Conservation (phyloP, 176 grass and related monocot genomes). For the Themeda triandra region DNA sequence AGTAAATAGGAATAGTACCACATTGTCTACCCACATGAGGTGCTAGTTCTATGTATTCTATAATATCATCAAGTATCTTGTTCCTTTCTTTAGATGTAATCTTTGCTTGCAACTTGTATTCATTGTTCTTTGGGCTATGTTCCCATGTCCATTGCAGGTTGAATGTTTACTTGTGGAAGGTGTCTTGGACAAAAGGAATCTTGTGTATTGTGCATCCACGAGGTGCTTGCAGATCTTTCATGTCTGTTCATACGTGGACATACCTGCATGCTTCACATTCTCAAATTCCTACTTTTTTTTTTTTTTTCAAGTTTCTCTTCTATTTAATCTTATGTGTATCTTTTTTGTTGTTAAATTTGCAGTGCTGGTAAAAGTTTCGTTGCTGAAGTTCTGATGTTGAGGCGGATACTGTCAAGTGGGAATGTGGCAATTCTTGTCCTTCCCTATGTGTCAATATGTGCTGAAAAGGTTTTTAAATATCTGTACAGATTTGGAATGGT, state of each 20-base stretch:
- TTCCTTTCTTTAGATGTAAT: neutral
- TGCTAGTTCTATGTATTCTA: too few relatives aligned
- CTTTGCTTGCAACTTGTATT: neutral
- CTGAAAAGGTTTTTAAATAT: slow-evolving; percentile 73
- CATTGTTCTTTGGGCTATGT: slow-evolving; percentile 4
- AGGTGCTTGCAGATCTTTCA: slow-evolving; percentile 47
- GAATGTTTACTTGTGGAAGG: slow-evolving; percentile 88
- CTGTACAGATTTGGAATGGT: slow-evolving; percentile 17
- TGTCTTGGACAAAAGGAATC: slow-evolving; percentile 90
- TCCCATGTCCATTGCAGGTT: slow-evolving; percentile 48
- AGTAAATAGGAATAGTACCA: too few relatives aligned
- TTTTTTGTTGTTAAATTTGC: slow-evolving; percentile 19
- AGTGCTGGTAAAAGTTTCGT: slow-evolving; percentile 99
- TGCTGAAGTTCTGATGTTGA: slow-evolving; percentile 96
- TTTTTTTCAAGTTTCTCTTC: neutral
- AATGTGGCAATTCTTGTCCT: slow-evolving; percentile 97
- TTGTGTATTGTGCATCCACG: slow-evolving; percentile 97
- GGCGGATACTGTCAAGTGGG: slow-evolving; percentile 67
- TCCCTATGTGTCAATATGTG: slow-evolving; percentile 93
- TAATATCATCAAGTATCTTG: too few relatives aligned
- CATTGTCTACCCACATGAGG: too few relatives aligned
- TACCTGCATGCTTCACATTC: neutral
- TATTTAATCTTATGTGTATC: neutral
- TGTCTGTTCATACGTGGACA: slow-evolving; percentile 8
- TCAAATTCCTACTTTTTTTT: neutral